Evolutionary conservation across 257 asterid species (phyloP), one percentile per base, ranked within the genome.

Genomic region (Verbena officinalis): DNA sequence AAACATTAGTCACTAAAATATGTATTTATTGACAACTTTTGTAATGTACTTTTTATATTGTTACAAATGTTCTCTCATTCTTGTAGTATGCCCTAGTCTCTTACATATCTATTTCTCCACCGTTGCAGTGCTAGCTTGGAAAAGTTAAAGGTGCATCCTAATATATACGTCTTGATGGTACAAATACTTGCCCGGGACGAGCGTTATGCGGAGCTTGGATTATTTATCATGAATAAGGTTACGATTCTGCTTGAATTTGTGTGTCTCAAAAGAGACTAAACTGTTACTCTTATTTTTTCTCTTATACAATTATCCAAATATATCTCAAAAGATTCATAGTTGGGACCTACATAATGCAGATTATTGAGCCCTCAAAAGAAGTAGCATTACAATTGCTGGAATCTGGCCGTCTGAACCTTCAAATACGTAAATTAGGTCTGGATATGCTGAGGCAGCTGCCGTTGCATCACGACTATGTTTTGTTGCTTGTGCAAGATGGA

Each of bases 291-390:
- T n/a, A n/a, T n/a, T n/a, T n/a, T 46, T 19, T 21, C 13, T 16
- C 33, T 27, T 27, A 36, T 36, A 1, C 11, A 36, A 4, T 55
- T 65, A 13, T 40, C 23, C 22, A 14, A 40, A 9, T 23, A 12
- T 59, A 49, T 15, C n/a, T n/a, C n/a, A n/a, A 30, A 61, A 55
- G 59, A 21, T 62, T 65, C 65, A 61, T 59, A 30, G 34, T 9
- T 50, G 57, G 65, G 42, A 68, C 55, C 73, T 53, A 9, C 55
- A 40, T 16, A 9, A 73, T 82, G 80, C 85, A 93, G 99, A 86
- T 90, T 71, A 77, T 93, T 60, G 99, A 87, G 80, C 97, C 97
- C 59, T 87, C 99, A 53, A 90, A 84, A 67, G 97, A 87, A 76
- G 97, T 93, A 61, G 99, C 99, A 45, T 34, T 87, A 73, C 95